Evolutionary conservation across 768 basidiomycete species (phyloP), one percentile per base, ranked within the genome.

Genomic region (Cystofilobasidium ferigula): DNA sequence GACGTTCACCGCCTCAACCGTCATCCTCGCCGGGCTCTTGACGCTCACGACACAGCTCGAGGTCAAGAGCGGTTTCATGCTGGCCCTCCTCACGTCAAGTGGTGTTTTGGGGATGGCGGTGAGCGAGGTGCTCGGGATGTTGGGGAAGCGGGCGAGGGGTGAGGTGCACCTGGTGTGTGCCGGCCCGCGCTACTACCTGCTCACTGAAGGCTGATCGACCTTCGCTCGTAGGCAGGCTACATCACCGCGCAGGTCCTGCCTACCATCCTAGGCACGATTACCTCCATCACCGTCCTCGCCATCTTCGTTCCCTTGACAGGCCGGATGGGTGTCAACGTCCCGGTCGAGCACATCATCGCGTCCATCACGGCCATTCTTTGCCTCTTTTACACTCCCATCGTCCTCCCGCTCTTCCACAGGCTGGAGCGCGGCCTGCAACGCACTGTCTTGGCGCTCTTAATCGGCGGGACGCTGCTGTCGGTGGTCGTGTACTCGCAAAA

Each of bases 241-340:
- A 10, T 45, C 20, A 40, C 57, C 30, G 34, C 53, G 22, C 63
- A 64, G 40, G 3, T 58, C 1, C 34, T 62, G 12, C 67, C 67
- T 16, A 43, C 58, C 45, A n/a, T 59, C 14, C 16, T 68, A 22
- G 67, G 67, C 7, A 54, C 58, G n/a, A 54, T 62, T 32, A 38
- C 56, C 12, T 18, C 47, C 28, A 24, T 47, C 3, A 58, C 54
- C 53, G 61, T 51, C 6, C 38, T 68, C 7, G 28, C 26, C 45
- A 68, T 68, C 24, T 68, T 68, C 35, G 61, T 67, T 1, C 66
- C 66, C 3, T 40, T 67, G 3, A 67, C 66, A 34, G 66, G 66
- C 26, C 53, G 66, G 28, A 67, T 67, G 51, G 60, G 61, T 3
- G 51, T 42, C 53, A 34, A 58, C 18, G 56, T 53, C 1, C 67